phyloP scores from a whole-genome alignment of 2,329 filamentous ascomycete species.

The Waltergamsia citrina region DNA sequence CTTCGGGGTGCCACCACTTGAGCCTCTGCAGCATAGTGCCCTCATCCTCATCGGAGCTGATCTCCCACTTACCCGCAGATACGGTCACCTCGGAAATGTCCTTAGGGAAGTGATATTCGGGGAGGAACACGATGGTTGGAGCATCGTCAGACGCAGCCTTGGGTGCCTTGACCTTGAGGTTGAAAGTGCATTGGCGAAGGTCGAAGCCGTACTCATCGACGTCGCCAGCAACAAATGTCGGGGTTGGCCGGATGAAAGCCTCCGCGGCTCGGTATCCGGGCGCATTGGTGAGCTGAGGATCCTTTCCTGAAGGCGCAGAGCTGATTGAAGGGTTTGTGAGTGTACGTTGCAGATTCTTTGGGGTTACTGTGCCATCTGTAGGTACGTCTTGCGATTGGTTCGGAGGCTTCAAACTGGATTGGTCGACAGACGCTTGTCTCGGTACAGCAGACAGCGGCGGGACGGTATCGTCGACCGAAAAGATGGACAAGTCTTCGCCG shows the following conservation, averaged over 20 bases:
- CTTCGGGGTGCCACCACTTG: conserved; percentile 87
- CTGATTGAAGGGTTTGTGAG: conserved; percentile 60
- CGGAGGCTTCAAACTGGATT: conserved; percentile 10
- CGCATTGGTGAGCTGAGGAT: conserved; percentile 49
- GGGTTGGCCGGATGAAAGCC: conserved; percentile 81
- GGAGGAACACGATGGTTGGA: conserved; percentile 78
- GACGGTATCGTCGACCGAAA: conserved; percentile 70
- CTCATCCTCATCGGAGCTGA: conserved; percentile 62
- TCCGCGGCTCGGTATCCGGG: conserved; percentile 84
- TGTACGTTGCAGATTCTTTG: conserved; percentile 64
- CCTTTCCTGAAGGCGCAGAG: conserved; percentile 39
- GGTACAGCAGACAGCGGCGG: conserved; percentile 39
- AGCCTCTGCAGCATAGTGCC: conserved; percentile 64
- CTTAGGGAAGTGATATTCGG: conserved; percentile 85
- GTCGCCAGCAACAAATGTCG: conserved; percentile 64
- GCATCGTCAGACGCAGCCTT: conserved; percentile 48
- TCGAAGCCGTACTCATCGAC: conserved; percentile 72
- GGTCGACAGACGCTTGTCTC: conserved; percentile 12
- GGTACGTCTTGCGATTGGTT: conserved; percentile 26
- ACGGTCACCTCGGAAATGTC: conserved; percentile 63
- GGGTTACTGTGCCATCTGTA: conserved; percentile 54
- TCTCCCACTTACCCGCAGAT: conserved; percentile 82
- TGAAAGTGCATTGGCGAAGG: conserved; percentile 68
- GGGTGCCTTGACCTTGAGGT: conserved; percentile 56
- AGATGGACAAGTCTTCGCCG: conserved; percentile 90